Conservation (phyloP, 805 yeast genomes). For the Kuraishia capsulata region DNA sequence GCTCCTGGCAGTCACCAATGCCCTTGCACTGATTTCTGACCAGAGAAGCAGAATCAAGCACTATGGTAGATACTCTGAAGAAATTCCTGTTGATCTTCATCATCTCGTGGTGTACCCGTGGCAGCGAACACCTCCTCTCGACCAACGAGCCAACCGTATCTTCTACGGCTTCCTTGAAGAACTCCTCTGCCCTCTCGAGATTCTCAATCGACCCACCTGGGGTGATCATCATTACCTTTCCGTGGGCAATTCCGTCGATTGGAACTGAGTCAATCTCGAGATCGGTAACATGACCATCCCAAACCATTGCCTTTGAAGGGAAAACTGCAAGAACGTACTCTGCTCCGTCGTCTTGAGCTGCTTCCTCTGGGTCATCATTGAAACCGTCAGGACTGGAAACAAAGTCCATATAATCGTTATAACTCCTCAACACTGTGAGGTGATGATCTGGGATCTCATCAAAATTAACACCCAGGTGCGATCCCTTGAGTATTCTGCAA, state of each 20-base stretch:
- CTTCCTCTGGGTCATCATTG: slow-evolving; percentile 17
- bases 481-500: slow-evolving; percentile 31
- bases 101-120: slow-evolving; percentile 66
- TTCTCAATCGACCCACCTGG: slow-evolving; percentile 56
- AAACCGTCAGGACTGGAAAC: slow-evolving; percentile 6
- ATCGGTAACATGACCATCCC: slow-evolving; percentile 77
- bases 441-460: slow-evolving; percentile 23
- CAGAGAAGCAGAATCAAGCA: slow-evolving; percentile 50
- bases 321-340: slow-evolving; percentile 68
- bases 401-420: slow-evolving; percentile 13
- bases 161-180: slow-evolving; percentile 48
- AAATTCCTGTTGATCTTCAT: slow-evolving; percentile 56
- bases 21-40: slow-evolving; percentile 46
- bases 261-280: slow-evolving; percentile 38
- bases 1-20: slow-evolving; percentile 60
- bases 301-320: slow-evolving; percentile 76
- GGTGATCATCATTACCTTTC: slow-evolving; percentile 57
- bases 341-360: slow-evolving; percentile 16
- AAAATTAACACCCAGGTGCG: slow-evolving; percentile 44
- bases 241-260: slow-evolving; percentile 51
- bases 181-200: slow-evolving; percentile 44
- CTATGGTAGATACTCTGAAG: slow-evolving; percentile 56
- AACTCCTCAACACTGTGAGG: slow-evolving; percentile 18
- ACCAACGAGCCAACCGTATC: slow-evolving; percentile 42
- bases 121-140: slow-evolving; percentile 62